Evolutionary conservation across 352 stramenopile genomes (phyloP).

Genomic region (Globisporangium uncinulatum): DNA sequence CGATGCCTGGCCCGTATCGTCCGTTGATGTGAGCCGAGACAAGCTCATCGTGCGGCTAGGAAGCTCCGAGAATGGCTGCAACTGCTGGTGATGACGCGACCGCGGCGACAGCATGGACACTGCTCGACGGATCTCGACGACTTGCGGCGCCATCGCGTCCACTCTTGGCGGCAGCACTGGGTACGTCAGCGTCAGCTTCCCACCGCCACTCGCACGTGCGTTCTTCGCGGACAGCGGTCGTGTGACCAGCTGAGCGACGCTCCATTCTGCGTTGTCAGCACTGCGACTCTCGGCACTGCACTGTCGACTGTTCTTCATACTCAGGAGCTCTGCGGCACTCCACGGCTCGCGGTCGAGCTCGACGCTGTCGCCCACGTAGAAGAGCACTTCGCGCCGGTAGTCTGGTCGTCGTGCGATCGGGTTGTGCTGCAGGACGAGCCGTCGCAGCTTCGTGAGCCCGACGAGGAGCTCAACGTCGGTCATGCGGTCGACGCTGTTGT

Average conservation of each 20-base stretch:
- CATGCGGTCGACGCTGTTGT: slow-evolving; percentile 57
- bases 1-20: slow-evolving; percentile 2
- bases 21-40: slow-evolving; percentile 1
- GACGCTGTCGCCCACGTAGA: slow-evolving; percentile 62
- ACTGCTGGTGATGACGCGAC: slow-evolving; percentile 12
- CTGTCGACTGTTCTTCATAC: slow-evolving; percentile 66
- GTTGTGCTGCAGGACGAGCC: slow-evolving; percentile 68
- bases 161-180: slow-evolving; percentile 18
- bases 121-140: slow-evolving; percentile 42
- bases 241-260: background rate
- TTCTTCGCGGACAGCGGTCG: background rate
- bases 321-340: slow-evolving; percentile 54
- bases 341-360: slow-evolving; percentile 62
- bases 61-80: slow-evolving; percentile 1
- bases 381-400: slow-evolving; percentile 75
- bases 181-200: slow-evolving; percentile 39
- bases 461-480: slow-evolving; percentile 47
- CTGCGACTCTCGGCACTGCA: background rate
- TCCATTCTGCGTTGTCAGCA: background rate
- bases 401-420: slow-evolving; percentile 63
- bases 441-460: slow-evolving; percentile 28
- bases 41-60: slow-evolving; percentile 2
- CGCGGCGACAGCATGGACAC: slow-evolving; percentile 25
- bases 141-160: slow-evolving; percentile 21
- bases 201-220: background rate